Conservation (phyloP, 345 rosid genomes). For the Syzygium grande region DNA sequence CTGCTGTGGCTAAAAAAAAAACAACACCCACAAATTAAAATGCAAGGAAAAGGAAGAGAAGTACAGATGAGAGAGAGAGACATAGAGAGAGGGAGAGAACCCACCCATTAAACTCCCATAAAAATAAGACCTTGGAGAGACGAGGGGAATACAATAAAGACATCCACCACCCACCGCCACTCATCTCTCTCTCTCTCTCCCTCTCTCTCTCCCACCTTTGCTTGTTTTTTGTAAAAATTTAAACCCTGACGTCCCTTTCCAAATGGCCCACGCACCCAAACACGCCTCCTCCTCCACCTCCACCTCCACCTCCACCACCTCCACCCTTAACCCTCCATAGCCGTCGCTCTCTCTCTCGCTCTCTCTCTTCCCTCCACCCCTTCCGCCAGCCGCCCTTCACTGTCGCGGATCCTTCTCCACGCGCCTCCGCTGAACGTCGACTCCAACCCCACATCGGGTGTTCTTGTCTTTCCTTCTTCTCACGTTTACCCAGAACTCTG, state of each 20-base stretch:
- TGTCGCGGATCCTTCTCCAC: not conserved
- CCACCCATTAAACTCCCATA: not conserved
- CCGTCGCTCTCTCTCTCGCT: not conserved
- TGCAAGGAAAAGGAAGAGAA: not conserved
- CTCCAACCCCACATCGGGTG: slow-evolving; percentile 8
- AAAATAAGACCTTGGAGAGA: not conserved
- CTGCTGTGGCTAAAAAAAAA: not conserved
- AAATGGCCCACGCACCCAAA: not conserved
- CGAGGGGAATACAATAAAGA: not conserved
- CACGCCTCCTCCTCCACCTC: not conserved
- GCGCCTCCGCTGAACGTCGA: not conserved
- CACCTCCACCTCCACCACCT: not conserved
- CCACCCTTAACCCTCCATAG: not conserved
- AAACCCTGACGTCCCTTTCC: not conserved
- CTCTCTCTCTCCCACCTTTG: not conserved
- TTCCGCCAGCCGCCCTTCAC: slow-evolving; percentile 22
- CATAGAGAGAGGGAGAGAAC: not conserved
- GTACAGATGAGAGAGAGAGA: not conserved
- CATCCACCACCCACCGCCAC: not conserved
- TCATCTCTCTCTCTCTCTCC: not conserved
- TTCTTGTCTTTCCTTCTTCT: not conserved
- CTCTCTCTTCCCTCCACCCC: not conserved
- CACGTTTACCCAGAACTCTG: not conserved
- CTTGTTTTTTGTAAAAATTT: not conserved
- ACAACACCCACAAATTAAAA: not conserved